A percentile compares a stretch with the other conserved stretches of the same genome.
phyloP scores from a whole-genome alignment of 192 early-diverging fungal genomes.

The Coemansia sp. region DNA sequence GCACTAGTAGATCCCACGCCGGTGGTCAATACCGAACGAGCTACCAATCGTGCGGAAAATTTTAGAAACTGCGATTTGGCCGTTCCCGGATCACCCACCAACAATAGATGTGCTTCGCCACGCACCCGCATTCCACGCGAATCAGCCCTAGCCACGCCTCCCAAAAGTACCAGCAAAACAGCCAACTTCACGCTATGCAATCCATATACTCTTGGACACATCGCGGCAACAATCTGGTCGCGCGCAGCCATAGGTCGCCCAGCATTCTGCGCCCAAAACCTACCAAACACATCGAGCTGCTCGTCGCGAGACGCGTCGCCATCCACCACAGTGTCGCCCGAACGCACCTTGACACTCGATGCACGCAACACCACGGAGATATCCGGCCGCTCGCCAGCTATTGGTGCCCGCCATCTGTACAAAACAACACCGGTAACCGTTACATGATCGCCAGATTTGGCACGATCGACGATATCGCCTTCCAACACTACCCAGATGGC shows the following conservation, averaged over 20 bases:
- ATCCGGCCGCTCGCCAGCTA: conserved; percentile 59
- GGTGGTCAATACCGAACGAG: conserved; percentile 72
- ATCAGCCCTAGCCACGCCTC: conserved; percentile 64
- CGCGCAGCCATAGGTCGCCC: conserved; percentile 31
- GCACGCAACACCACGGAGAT: conserved; percentile 63
- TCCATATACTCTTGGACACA: conserved; percentile 73
- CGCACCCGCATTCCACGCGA: conserved; percentile 62
- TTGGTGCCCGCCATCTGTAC: conserved; percentile 57
- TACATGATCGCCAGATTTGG: conserved; percentile 63
- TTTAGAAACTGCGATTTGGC: conserved; percentile 82
- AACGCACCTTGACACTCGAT: conserved; percentile 62
- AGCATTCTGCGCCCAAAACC: conserved; percentile 58
- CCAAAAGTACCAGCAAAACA: conserved; percentile 67
- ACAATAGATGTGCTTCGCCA: conserved; percentile 70
- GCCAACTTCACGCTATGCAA: conserved; percentile 71
- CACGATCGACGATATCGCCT: conserved; percentile 61
- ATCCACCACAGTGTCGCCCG: conserved; percentile 47
- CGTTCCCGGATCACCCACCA: conserved; percentile 78
- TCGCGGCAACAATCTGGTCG: conserved; percentile 60
- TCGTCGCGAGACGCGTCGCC: conserved; percentile 54
- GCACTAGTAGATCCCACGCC: conserved; percentile 75
- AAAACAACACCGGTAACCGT: conserved; percentile 65
- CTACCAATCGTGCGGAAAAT: conserved; percentile 63
- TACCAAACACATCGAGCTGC: conserved; percentile 54
- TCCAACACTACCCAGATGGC: conserved; percentile 62